These are phyloP conservation scores for Rhodotorula graminis DNA, from an alignment of 768 basidiomycete genomes.

Conservation along the genomic window DNA sequence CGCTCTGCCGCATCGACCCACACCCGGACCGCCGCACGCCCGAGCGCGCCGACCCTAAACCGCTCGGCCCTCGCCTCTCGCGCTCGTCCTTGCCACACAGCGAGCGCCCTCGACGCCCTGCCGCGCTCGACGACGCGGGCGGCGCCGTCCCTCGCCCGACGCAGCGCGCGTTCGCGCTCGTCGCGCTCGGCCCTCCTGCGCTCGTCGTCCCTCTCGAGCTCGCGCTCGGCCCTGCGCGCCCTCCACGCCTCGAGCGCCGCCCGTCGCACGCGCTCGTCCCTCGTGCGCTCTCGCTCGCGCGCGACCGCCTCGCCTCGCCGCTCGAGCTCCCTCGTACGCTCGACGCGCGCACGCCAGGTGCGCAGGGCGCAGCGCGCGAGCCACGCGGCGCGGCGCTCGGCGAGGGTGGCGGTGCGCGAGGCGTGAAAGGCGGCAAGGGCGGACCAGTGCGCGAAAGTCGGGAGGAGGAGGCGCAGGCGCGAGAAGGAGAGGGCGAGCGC, in stretches of 20 bases:
- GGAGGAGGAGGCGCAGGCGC: not conserved
- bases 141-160: slow-evolving; percentile 1
- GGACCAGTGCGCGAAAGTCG: slow-evolving; percentile 11
- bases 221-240: not conserved
- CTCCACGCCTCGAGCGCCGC: not conserved
- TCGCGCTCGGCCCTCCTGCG: not conserved
- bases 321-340: not conserved
- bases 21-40: not conserved
- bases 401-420: not conserved
- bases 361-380: slow-evolving; percentile 8
- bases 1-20: not conserved
- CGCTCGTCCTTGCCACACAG: not conserved
- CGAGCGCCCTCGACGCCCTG: not conserved
- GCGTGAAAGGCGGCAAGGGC: not conserved
- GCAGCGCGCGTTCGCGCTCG: slow-evolving; percentile 1
- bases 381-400: not conserved
- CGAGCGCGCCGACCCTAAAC: not conserved
- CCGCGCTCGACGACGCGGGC: not conserved
- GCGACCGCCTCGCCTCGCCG: not conserved
- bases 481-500: slow-evolving; percentile 1
- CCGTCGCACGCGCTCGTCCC: too few species aligned
- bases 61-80: not conserved
- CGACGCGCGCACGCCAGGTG: slow-evolving; percentile 1
- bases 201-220: not conserved
- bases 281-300: not conserved